Percentiles rank a stretch among this genome's conserved stretches.
Evolutionary conservation across 345 rosid genomes (phyloP).

Genomic region (Cardiospermum halicacabum): DNA sequence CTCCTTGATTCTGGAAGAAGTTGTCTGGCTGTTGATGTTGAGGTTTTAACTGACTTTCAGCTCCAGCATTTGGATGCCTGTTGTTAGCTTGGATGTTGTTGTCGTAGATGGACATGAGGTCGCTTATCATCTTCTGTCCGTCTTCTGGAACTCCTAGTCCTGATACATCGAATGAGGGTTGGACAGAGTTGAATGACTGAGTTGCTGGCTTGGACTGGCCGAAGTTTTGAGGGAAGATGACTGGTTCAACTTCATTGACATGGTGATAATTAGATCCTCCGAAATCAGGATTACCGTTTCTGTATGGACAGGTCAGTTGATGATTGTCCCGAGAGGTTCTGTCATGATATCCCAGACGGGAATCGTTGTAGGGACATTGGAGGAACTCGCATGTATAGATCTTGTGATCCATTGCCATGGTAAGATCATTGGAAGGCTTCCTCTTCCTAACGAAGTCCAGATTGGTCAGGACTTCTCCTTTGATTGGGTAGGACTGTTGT

Average conservation of each 20-base stretch:
- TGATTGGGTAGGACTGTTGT: constrained; percentile 41
- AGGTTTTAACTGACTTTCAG: constrained; percentile 41
- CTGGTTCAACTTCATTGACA: constrained; percentile 76
- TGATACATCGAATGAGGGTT: constrained; percentile 54
- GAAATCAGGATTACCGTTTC: constrained; percentile 41
- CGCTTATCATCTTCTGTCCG: constrained; percentile 80
- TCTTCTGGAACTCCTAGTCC: constrained; percentile 86
- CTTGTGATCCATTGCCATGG: constrained; percentile 42
- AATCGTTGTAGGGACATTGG: constrained; percentile 65
- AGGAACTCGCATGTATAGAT: constrained; percentile 55
- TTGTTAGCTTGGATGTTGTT: constrained; percentile 50
- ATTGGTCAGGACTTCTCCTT: constrained; percentile 51
- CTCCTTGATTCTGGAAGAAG: constrained; percentile 39
- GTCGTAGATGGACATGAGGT: constrained; percentile 82
- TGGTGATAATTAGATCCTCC: constrained; percentile 57
- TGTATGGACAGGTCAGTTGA: constrained; percentile 58
- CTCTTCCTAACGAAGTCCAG: constrained; percentile 55
- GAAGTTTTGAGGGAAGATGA: constrained; percentile 46
- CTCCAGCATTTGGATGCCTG: constrained; percentile 28
- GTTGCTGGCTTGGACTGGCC: constrained; percentile 47
- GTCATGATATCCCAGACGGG: constrained; percentile 59
- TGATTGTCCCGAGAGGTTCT: constrained; percentile 73
- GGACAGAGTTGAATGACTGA: constrained; percentile 25
- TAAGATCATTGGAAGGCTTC: constrained; percentile 47
- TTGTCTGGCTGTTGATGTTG: constrained; percentile 64